Evolutionary conservation across 805 yeast genomes (phyloP).

Genomic region (Lachancea lanzarotensis): DNA sequence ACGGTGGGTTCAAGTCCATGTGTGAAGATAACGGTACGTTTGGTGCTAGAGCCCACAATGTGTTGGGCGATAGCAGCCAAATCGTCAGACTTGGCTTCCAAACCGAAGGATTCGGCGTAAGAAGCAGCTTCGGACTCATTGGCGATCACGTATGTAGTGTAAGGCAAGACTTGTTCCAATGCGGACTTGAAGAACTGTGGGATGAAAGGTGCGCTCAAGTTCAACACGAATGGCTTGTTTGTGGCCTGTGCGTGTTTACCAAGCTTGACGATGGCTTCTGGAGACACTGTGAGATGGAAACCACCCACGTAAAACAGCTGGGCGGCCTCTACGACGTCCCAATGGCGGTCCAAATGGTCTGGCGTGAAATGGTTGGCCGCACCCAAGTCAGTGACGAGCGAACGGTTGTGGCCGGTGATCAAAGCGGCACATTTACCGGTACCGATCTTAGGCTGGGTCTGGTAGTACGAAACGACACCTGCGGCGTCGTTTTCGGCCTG

Average conservation of each 20-base stretch:
- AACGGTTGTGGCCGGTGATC: slow-evolving; percentile 81
- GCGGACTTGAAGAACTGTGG: slow-evolving; percentile 93
- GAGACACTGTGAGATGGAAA: slow-evolving; percentile 97
- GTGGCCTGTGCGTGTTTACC: slow-evolving; percentile 88
- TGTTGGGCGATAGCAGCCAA: slow-evolving; percentile 72
- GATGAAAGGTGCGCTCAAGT: slow-evolving; percentile 95
- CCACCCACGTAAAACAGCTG: slow-evolving; percentile 91
- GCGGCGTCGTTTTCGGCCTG: slow-evolving; percentile 77
- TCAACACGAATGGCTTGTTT: slow-evolving; percentile 72
- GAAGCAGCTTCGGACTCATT: slow-evolving; percentile 97
- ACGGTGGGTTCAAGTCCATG: slow-evolving; percentile 93
- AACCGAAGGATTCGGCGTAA: slow-evolving; percentile 79
- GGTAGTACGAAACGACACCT: slow-evolving; percentile 83
- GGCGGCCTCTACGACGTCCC: slow-evolving; percentile 78
- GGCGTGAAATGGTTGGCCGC: slow-evolving; percentile 97
- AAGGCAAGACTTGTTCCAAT: slow-evolving; percentile 70
- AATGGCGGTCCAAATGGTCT: slow-evolving; percentile 78
- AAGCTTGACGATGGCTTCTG: slow-evolving; percentile 81
- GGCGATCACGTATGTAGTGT: slow-evolving; percentile 86
- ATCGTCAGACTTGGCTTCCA: slow-evolving; percentile 44
- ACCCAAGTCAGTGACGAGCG: slow-evolving; percentile 90
- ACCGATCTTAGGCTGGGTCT: slow-evolving; percentile 65
- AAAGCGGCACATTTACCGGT: slow-evolving; percentile 99
- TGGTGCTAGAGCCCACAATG: slow-evolving; percentile 54
- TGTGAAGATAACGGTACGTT: slow-evolving; percentile 85